These are phyloP conservation scores for Jacaranda copaia DNA, from an alignment of 257 asterid genomes.

Conservation along the genomic window DNA sequence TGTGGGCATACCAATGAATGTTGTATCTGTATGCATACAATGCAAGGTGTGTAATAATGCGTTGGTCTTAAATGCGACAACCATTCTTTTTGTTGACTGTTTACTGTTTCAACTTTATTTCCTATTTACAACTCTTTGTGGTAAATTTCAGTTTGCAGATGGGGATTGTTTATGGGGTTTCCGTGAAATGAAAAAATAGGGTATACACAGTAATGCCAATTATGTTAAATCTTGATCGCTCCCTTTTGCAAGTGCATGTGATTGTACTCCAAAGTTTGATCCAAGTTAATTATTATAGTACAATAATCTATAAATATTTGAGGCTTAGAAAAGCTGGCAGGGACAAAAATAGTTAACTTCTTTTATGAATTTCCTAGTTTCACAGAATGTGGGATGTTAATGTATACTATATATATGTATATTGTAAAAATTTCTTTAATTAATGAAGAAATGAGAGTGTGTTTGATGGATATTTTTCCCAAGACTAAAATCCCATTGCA, in stretches of 20 bases:
- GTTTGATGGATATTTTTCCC: background rate
- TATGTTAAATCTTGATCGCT: conserved; percentile 10
- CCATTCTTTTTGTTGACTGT: conserved; percentile 43
- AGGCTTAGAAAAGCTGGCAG: background rate
- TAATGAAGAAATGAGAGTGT: too few relatives aligned
- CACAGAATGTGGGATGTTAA: too few relatives aligned
- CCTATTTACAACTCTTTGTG: conserved; percentile 35
- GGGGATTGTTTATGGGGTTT: conserved; percentile 34
- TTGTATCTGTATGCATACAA: background rate
- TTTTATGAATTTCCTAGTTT: background rate
- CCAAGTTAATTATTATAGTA: background rate
- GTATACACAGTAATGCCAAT: conserved; percentile 39
- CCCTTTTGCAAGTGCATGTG: conserved; percentile 42
- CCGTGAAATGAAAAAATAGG: conserved; percentile 19
- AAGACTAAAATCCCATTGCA: too few relatives aligned
- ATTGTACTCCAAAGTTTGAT: conserved; percentile 28
- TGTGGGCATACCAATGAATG: background rate
- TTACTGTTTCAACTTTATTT: conserved; percentile 32
- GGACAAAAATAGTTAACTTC: conserved; percentile 13
- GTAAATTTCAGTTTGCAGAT: conserved; percentile 38
- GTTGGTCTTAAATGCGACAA: conserved; percentile 35
- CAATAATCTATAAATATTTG: conserved; percentile 2
- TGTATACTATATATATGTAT: background rate
- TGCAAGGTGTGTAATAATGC: conserved; percentile 3
- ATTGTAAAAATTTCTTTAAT: too few relatives aligned